A percentile compares a stretch with the other conserved stretches of the same genome.
These are phyloP conservation scores for Pleurotus pulmonarius DNA, from an alignment of 768 basidiomycete species.

Conservation along the genomic window DNA sequence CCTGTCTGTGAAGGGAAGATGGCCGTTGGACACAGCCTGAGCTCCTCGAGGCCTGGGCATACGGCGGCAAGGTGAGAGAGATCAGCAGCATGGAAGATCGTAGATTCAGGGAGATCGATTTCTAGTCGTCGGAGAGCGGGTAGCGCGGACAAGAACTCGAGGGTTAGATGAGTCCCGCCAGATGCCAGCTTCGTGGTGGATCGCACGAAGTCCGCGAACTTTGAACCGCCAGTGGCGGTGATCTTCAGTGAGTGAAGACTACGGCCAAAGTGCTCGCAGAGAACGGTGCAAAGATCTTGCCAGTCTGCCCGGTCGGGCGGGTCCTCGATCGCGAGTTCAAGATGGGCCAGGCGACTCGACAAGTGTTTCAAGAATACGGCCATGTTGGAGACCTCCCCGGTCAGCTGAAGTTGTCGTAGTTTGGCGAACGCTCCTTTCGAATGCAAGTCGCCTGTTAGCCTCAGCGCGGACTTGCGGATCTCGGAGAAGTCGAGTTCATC, in stretches of 20 bases:
- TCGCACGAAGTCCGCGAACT: constrained; percentile 79
- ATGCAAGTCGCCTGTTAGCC: constrained; percentile 57
- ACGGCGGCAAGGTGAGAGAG: constrained; percentile 53
- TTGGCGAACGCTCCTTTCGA: constrained; percentile 54
- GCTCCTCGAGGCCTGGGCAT: constrained; percentile 66
- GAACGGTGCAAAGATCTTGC: constrained; percentile 62
- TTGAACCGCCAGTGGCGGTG: constrained; percentile 63
- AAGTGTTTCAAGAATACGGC: constrained; percentile 70
- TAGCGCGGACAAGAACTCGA: constrained; percentile 54
- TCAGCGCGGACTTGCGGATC: constrained; percentile 65
- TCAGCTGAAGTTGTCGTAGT: constrained; percentile 60
- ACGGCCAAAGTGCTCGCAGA: constrained; percentile 59
- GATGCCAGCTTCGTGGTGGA: constrained; percentile 67
- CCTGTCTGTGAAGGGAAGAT: constrained; percentile 53
- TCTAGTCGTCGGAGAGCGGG: constrained; percentile 60
- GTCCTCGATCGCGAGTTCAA: constrained; percentile 78
- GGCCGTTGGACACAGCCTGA: constrained; percentile 64
- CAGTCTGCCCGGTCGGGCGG: constrained; percentile 73
- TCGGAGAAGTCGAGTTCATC: constrained; percentile 78
- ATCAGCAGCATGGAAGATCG: constrained; percentile 60
- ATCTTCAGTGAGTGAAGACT: constrained; percentile 61
- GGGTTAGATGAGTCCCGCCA: constrained; percentile 54
- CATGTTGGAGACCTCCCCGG: constrained; percentile 67
- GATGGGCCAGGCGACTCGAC: constrained; percentile 56
- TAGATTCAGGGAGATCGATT: constrained; percentile 76